phyloP scores from a whole-genome alignment of 306 rosid species.

The Cicer judaicum region DNA sequence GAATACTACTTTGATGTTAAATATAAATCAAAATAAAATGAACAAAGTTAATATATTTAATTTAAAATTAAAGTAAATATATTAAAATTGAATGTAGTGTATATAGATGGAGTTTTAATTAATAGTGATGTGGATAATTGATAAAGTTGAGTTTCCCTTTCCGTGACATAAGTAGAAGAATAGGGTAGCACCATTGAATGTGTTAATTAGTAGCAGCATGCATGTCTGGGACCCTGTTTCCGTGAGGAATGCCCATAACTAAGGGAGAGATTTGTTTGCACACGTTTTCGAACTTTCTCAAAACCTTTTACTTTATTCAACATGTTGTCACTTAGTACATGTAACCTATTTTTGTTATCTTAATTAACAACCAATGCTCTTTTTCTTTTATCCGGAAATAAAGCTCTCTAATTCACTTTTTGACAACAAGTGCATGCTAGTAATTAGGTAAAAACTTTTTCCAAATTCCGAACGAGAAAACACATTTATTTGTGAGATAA shows the following conservation, averaged over 20 bases:
- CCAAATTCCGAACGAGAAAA: neutral
- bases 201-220: neutral
- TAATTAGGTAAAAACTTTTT: conserved; percentile 25
- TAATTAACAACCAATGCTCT: neutral
- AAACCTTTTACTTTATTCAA: conserved; percentile 21
- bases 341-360: no score
- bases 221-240: conserved; percentile 42
- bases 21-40: no score
- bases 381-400: conserved; percentile 3
- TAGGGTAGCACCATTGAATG: neutral
- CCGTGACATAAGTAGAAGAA: conserved; percentile 20
- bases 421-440: no score
- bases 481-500: no score
- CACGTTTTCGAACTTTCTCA: neutral
- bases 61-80: no score
- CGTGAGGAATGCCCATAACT: conserved; percentile 51
- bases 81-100: no score
- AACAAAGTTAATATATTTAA: no score
- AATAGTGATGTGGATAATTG: neutral
- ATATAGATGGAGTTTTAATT: no score
- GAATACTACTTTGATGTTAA: no score
- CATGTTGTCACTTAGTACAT: neutral
- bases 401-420: neutral
- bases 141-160: neutral
- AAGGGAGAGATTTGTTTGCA: conserved; percentile 41